Evolutionary conservation across 768 basidiomycete species (phyloP), one percentile per base, ranked within the genome.

Genomic region (Boletus tylopilopsis): DNA sequence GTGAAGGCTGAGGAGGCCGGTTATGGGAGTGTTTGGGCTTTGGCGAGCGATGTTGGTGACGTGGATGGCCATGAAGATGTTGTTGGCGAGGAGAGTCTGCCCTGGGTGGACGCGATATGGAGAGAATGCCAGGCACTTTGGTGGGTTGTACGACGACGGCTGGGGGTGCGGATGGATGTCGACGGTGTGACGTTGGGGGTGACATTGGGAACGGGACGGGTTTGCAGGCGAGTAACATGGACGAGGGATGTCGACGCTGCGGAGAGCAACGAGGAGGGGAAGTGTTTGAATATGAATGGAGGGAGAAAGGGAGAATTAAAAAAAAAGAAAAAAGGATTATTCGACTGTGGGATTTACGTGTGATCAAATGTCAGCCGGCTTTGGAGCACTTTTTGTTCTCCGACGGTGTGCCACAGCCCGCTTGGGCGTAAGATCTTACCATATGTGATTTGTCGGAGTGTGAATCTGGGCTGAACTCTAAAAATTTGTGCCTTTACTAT

Each of bases 71-170:
- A 47, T 70, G 71, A 23, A 68, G 63, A 0, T 64, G 71, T 44
- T 71, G 70, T 23, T 66, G 68, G 38, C 70, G 69, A 7, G 68
- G 69, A 0, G 64, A 53, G 6, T 64, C 61, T 41, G 64, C 61
- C 30, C 69, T 68, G 38, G 36, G 45, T 12, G 81, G 82, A 73
- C 82, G 85, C 46, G 84, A 80, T 42, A 90, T 74, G 41, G 82
- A 78, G 44, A 90, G 76, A 9, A 90, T 75, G 62, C 87, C 87
- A 0, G 87, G 87, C 0, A 80, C 86, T 47, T 77, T 76, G 12
- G 87, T 87, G 4, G 87, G 81, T 64, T 86, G 84, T 5, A 86
- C 80, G 52, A 82, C 74, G 59, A 84, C 78, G 30, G 80, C 75
- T 1, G 80, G 78, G 8, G 84, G 83, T 0, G 87, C 86, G 0